phyloP scores from a whole-genome alignment of 345 rosid species.

The Conringia planisiliqua region DNA sequence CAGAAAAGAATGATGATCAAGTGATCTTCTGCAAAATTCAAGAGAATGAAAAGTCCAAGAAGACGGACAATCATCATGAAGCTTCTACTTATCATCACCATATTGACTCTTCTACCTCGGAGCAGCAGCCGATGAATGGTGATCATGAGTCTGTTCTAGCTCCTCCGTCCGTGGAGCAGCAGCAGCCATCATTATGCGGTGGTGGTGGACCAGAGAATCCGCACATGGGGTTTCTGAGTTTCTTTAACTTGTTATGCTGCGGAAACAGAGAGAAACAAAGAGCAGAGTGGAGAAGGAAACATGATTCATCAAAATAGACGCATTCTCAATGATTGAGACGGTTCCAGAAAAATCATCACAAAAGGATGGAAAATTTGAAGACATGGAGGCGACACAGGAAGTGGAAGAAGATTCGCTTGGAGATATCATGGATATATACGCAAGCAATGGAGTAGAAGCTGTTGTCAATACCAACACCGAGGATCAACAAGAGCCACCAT shows the following conservation, averaged over 20 bases:
- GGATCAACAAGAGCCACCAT: not conserved
- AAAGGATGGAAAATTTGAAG: not conserved
- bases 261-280: not conserved
- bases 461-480: not conserved
- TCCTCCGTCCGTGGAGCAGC: not conserved
- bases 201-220: not conserved
- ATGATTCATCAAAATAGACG: not conserved
- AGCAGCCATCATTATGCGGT: not conserved
- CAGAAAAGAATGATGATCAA: no score
- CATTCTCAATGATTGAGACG: not conserved
- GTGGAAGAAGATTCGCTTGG: not conserved
- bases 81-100: no score
- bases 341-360: not conserved
- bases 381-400: not conserved
- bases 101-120: not conserved
- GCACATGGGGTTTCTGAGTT: not conserved
- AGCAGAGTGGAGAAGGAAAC: not conserved
- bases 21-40: no score
- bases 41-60: no score
- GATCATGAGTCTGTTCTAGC: not conserved
- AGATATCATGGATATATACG: not conserved
- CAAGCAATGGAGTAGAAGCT: not conserved
- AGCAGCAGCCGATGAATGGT: not conserved
- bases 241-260: not conserved
- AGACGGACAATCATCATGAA: no score